Percentiles rank a stretch among this genome's conserved stretches.
phyloP scores from a whole-genome alignment of 2,329 filamentous ascomycete genomes.

The Exophiala oligosperma region DNA sequence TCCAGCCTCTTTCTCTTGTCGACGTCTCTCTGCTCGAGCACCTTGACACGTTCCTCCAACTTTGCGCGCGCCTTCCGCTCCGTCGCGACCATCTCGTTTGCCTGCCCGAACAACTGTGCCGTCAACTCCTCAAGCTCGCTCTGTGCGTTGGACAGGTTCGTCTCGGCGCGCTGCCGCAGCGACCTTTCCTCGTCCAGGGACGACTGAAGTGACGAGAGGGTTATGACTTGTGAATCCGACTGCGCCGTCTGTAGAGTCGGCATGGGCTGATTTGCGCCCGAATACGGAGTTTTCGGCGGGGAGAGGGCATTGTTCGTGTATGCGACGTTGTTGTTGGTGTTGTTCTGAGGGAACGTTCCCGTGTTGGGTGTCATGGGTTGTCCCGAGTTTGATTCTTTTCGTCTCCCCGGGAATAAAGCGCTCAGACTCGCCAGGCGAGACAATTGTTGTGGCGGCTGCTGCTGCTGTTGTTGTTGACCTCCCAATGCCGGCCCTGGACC shows the following conservation, averaged over 20 bases:
- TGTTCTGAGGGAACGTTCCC: constrained; percentile 34
- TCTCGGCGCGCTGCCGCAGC: constrained; percentile 59
- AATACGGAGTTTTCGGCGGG: constrained; percentile 28
- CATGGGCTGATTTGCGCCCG: constrained; percentile 26
- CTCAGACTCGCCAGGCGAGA: constrained; percentile 27
- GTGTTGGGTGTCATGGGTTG: constrained; percentile 42
- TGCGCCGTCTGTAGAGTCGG: constrained; percentile 15
- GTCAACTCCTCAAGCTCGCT: constrained; percentile 63
- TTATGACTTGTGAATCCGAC: constrained; percentile 28
- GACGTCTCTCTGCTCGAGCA: constrained; percentile 47
- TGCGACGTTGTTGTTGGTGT: constrained; percentile 11
- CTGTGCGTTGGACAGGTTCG: constrained; percentile 54
- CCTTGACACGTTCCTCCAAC: constrained; percentile 48
- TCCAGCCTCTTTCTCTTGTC: constrained; percentile 55
- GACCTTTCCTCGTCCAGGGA: constrained; percentile 56
- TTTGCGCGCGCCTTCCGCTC: constrained; percentile 60
- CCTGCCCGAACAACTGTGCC: constrained; percentile 61
- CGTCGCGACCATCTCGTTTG: constrained; percentile 66
- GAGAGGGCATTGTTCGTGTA: constrained; percentile 23
- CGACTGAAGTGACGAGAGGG: constrained; percentile 49
- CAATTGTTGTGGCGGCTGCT: constrained; percentile 30
- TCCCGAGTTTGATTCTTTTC: constrained; percentile 16
- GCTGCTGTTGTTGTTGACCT: constrained; percentile 4
- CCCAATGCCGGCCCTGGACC: constrained; percentile 6
- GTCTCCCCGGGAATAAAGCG: constrained; percentile 30